These are phyloP conservation scores for Chiua sp. DNA, from an alignment of 1,284 basidiomycete species.

Conservation along the genomic window DNA sequence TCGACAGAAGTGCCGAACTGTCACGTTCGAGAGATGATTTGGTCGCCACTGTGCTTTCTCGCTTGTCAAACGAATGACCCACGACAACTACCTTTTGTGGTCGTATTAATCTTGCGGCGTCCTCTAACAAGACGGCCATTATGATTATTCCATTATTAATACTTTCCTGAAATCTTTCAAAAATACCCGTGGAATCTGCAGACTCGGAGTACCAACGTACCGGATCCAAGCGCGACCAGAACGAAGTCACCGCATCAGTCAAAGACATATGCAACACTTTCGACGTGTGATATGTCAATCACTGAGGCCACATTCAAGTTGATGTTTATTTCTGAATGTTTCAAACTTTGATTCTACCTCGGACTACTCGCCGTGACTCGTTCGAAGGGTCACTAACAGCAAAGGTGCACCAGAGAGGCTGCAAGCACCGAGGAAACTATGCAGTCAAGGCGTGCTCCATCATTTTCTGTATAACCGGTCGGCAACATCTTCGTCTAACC, in stretches of 20 bases:
- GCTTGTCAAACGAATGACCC: conserved; percentile 6
- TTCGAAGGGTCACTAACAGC: no score
- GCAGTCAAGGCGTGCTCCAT: no score
- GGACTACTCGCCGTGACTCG: no score
- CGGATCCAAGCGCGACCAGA: conserved; percentile 63
- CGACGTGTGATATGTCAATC: conserved; percentile 56
- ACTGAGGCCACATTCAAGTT: no score
- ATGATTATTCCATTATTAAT: conserved; percentile 53
- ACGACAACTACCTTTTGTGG: conserved; percentile 47
- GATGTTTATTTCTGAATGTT: no score
- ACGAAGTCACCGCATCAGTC: conserved; percentile 55
- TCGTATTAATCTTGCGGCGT: conserved; percentile 54
- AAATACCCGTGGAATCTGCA: background rate
- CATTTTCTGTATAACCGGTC: no score
- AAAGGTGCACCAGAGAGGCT: no score
- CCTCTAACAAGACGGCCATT: conserved; percentile 58
- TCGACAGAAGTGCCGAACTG: conserved; percentile 7
- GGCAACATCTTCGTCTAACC: no score
- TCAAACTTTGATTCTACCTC: no score
- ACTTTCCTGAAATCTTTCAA: conserved; percentile 43
- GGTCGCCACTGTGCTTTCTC: background rate
- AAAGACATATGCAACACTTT: conserved; percentile 53
- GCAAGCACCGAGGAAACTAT: no score
- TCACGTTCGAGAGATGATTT: conserved; percentile 25
- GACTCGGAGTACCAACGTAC: conserved; percentile 41